Percentiles rank a stretch among this genome's conserved stretches.
Conservation (phyloP, 495 filamentous ascomycete genomes). For the Jackrogersella minutella region DNA sequence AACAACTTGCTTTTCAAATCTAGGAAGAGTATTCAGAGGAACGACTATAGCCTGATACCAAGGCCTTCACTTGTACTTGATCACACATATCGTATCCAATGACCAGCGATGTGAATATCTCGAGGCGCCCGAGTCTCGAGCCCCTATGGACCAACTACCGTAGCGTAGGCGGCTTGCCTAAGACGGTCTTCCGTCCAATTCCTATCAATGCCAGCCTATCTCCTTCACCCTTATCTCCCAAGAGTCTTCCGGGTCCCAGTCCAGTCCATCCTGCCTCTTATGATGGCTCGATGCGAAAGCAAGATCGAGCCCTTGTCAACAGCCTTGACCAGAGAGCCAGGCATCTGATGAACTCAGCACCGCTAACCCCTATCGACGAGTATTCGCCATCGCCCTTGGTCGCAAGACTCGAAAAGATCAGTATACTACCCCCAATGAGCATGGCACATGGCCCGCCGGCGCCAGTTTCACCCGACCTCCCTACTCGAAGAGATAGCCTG, state of each 20-base stretch:
- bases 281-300: constrained; percentile 49
- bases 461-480: constrained; percentile 9
- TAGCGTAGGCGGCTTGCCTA: constrained; percentile 20
- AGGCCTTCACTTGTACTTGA: neutral
- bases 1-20: constrained; percentile 4
- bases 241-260: constrained; percentile 48
- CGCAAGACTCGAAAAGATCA: constrained; percentile 42
- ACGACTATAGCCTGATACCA: neutral
- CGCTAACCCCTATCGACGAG: constrained; percentile 34
- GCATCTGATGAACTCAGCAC: constrained; percentile 22
- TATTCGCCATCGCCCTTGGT: constrained; percentile 42
- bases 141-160: constrained; percentile 49
- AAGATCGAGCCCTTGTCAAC: constrained; percentile 52
- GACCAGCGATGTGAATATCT: constrained; percentile 37
- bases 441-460: neutral
- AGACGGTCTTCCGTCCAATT: constrained; percentile 33
- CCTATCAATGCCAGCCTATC: constrained; percentile 40
- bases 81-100: constrained; percentile 12
- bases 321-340: constrained; percentile 48
- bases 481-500: neutral
- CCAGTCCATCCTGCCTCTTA: constrained; percentile 48
- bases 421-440: constrained; percentile 31
- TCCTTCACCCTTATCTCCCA: constrained; percentile 43
- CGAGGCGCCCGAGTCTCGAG: constrained; percentile 47
- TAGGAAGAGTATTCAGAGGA: constrained; percentile 10